Evolutionary conservation across 305 asterid genomes (phyloP), one percentile per base, ranked within the genome.

Genomic region (Vinca major): DNA sequence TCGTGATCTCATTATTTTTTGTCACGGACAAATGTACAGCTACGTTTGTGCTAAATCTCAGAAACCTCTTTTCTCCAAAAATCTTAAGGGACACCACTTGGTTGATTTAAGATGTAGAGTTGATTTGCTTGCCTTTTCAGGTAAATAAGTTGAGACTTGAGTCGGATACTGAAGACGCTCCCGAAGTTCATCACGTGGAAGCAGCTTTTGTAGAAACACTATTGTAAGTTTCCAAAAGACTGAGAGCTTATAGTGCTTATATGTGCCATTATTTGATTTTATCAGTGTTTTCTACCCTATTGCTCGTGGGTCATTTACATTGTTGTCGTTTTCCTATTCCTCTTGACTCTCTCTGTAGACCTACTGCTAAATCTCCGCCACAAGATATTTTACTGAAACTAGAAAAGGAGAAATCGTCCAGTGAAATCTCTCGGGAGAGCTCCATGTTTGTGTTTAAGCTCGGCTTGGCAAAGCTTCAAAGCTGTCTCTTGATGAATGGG

Each of bases 121-220:
- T 50, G 19, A n/a, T 33, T 45, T 60, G 50, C 43, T 50, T 58
- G 40, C 53, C 58, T 61, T 71, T 73, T 70, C 74, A 91, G 99
- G 84, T 91, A 73, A 89, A 89, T 85, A 91, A 86, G 75, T 82
- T 89, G 82, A 85, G 89, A 74, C 41, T 81, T 33, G 97, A 94
- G 77, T 86, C 97, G 52, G 86, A 78, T 75, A 75, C 81, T 56
- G 99, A 86, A 53, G 99, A 91, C 75, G 74, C 80, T 76, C 92
- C 78, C 57, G 96, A 89, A 79, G 76, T 74, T 67, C 88, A 88
- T 87, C 96, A 88, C 57, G 90, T 94, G 3, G 96, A 94, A 80
- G 96, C 87, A 69, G 97, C 97, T 78, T 94, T 94, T 81, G 95
- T 94, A 80, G 99, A 91, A 74, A 89, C 96, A 58, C 55, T 89